A percentile compares a stretch with the other conserved stretches of the same genome.
These are phyloP conservation scores for Endothia cerciana DNA, from an alignment of 2,329 filamentous ascomycete genomes.

Conservation along the genomic window DNA sequence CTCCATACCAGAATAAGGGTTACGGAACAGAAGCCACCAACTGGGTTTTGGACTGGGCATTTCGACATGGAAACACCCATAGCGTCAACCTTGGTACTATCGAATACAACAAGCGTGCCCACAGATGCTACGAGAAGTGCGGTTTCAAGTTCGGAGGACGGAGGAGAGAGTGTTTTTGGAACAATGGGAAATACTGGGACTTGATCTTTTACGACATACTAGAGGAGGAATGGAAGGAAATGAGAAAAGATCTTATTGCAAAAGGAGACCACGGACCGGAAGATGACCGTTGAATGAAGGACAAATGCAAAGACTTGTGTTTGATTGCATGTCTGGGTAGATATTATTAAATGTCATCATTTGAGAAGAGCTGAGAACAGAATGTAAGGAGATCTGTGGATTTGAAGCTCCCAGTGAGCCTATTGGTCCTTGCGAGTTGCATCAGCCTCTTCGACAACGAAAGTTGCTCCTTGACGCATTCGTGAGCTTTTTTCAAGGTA, in stretches of 20 bases:
- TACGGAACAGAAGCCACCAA: conserved; percentile 46
- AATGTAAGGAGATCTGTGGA: no score
- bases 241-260: conserved; percentile 13
- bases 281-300: background rate
- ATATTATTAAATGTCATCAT: no score
- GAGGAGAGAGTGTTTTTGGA: conserved; percentile 35
- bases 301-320: background rate
- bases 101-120: conserved; percentile 43
- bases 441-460: no score
- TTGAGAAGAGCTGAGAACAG: no score
- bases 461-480: no score
- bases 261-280: background rate
- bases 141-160: conserved; percentile 44
- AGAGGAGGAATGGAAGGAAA: conserved; percentile 36
- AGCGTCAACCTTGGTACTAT: conserved; percentile 41
- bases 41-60: conserved; percentile 46
- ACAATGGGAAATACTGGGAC: conserved; percentile 39
- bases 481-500: no score
- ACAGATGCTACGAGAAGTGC: conserved; percentile 43
- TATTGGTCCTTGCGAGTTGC: no score
- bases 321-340: background rate
- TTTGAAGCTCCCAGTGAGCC: no score
- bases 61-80: conserved; percentile 43
- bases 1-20: conserved; percentile 41
- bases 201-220: conserved; percentile 34